Evolutionary conservation across 352 stramenopile species (phyloP), one percentile per base, ranked within the genome.

Genomic region (Globisporangium spiculum): DNA sequence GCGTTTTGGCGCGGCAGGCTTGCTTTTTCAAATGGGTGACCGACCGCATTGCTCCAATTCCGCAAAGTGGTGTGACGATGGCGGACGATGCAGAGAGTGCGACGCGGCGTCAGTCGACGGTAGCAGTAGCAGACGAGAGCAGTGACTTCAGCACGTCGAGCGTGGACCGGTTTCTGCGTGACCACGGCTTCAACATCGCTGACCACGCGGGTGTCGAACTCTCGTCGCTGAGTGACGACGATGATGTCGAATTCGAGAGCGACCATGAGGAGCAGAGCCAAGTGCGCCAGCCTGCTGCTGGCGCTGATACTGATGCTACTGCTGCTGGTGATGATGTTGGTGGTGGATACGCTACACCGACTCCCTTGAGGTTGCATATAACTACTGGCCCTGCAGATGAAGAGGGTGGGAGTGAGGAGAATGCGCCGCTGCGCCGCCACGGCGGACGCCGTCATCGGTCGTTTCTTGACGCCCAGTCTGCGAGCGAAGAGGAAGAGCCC

Each of bases 121-220:
- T 16, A 41, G 12, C 24, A 4, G 36, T 36, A 6, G 27, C 38
- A 12, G 41, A 38, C 41, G 58, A 60, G 57, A 75, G 73, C 63
- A 75, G 73, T 62, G 74, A 72, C 53, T 82, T 82, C 61, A 90
- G 81, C 66, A 81, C 81, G 38, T 90, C 81, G 8, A 94, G 83
- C 60, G 83, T 94, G 63, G 87, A 94, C 72, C 79, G 81, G 55
- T 94, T 94, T 71, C 73, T 94, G 14, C 82, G 80, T 50, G 83
- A 94, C 52, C 88, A 94, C 66, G 85, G 87, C 68, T 88, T 93
- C 65, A 75, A 78, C 44, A 75, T 91, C 66, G 56, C 64, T 22
- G 60, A 76, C 24, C 63, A 71, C 50, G 60, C 46, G 7, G 75
- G 73, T 16, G 69, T 67, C 34, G 73, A 70, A 30, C 66, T 87